Conservation (phyloP, 2,329 filamentous ascomycete species). For the Penicillium oxalicum region DNA sequence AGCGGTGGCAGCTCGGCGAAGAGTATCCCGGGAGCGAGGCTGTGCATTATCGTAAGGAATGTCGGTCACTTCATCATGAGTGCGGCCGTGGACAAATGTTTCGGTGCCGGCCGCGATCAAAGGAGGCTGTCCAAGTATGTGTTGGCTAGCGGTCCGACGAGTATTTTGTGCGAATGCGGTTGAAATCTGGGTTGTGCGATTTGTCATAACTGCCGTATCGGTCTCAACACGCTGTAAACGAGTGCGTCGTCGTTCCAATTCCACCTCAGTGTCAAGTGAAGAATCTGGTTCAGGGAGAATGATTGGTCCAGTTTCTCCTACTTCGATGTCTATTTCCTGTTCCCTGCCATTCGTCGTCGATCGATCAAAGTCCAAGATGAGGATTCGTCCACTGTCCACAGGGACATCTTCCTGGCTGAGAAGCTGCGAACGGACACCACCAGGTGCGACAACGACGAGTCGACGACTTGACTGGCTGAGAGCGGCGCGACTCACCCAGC, state of each 20-base stretch:
- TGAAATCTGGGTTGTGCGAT: slow-evolving; percentile 20
- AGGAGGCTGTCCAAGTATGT: slow-evolving; percentile 11
- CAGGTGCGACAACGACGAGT: slow-evolving; percentile 66
- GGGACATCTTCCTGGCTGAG: slow-evolving; percentile 68
- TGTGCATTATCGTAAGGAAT: slow-evolving; percentile 67
- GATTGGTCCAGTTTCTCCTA: slow-evolving; percentile 65
- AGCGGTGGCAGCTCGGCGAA: slow-evolving; percentile 67
- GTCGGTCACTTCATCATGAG: slow-evolving; percentile 48
- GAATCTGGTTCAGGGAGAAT: slow-evolving; percentile 66
- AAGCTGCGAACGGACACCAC: slow-evolving; percentile 55
- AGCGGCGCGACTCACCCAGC: slow-evolving; percentile 61
- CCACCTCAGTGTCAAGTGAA: slow-evolving; percentile 71
- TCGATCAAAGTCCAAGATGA: slow-evolving; percentile 69
- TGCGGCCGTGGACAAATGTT: slow-evolving; percentile 18
- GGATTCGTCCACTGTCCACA: slow-evolving; percentile 70
- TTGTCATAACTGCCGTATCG: slow-evolving; percentile 37
- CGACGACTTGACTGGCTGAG: slow-evolving; percentile 35
- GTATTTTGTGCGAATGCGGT: slow-evolving; percentile 19
- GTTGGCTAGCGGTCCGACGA: slow-evolving; percentile 21
- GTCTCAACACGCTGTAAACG: slow-evolving; percentile 53
- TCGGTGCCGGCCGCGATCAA: slow-evolving; percentile 26
- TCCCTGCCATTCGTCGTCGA: slow-evolving; percentile 50
- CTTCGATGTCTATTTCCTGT: slow-evolving; percentile 62
- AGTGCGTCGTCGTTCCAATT: slow-evolving; percentile 68
- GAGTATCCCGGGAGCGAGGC: slow-evolving; percentile 62